Conservation (phyloP, 257 asterid genomes). For the Solanum chiquidenum region DNA sequence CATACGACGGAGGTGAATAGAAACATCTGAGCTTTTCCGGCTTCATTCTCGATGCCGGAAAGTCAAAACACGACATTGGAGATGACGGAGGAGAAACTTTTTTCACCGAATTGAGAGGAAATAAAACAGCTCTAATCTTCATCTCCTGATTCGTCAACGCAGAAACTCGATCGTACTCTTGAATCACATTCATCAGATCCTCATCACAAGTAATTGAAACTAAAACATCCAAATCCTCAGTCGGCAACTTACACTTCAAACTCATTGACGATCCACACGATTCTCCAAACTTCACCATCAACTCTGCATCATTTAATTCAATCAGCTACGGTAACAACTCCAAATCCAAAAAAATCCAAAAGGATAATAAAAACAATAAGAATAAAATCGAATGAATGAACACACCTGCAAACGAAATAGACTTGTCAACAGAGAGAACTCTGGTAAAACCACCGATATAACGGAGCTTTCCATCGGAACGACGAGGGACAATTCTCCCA, state of each 20-base stretch:
- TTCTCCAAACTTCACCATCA: slow-evolving; percentile 72
- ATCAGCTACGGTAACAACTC: neutral
- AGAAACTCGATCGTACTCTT: slow-evolving; percentile 54
- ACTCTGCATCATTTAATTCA: slow-evolving; percentile 21
- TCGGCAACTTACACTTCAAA: slow-evolving; percentile 71
- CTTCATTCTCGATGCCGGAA: slow-evolving; percentile 16
- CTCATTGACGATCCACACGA: slow-evolving; percentile 56
- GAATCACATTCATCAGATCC: slow-evolving; percentile 46
- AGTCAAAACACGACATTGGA: slow-evolving; percentile 57
- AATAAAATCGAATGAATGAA: neutral
- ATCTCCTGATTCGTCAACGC: slow-evolving; percentile 20
- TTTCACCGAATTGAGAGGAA: slow-evolving; percentile 36
- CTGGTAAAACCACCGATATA: slow-evolving; percentile 78
- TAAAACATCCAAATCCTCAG: slow-evolving; percentile 69
- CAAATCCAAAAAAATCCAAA: neutral
- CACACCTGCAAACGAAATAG: slow-evolving; percentile 19
- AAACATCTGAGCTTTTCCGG: slow-evolving; percentile 6
- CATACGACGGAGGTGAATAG: slow-evolving; percentile 11
- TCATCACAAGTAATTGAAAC: slow-evolving; percentile 64
- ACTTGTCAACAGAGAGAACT: slow-evolving; percentile 55
- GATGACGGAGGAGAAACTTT: slow-evolving; percentile 56
- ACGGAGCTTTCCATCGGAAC: slow-evolving; percentile 63
- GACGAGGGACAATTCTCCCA: slow-evolving; percentile 64
- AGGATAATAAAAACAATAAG: neutral
- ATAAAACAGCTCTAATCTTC: slow-evolving; percentile 67